A percentile compares a stretch with the other conserved stretches of the same genome.
phyloP scores from a whole-genome alignment of 305 asterid species.

The Fraxinus platypoda region DNA sequence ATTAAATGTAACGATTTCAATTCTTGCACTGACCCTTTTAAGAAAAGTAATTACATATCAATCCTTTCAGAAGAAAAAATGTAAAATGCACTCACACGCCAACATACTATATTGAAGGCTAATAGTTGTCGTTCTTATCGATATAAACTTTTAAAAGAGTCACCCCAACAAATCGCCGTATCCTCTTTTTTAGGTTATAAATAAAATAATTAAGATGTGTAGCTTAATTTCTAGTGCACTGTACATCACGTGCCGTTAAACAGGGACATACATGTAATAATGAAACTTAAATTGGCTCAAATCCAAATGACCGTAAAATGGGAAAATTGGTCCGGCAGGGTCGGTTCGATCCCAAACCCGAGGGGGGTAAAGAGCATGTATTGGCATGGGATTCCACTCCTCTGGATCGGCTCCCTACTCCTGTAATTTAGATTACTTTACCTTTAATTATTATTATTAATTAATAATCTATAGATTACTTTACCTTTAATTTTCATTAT shows the following conservation, averaged over 20 bases:
- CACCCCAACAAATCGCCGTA: neutral
- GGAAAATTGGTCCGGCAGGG: conserved; percentile 38
- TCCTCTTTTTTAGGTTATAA: neutral
- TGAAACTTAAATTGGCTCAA: conserved; percentile 25
- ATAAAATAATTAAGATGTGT: neutral
- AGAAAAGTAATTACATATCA: neutral
- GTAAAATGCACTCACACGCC: neutral
- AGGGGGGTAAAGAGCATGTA: conserved; percentile 15
- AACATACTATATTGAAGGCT: neutral
- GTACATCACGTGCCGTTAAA: neutral
- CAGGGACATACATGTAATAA: neutral
- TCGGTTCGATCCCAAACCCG: conserved; percentile 36
- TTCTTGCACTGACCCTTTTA: no score
- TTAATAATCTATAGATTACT: conserved; percentile 6
- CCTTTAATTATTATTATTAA: neutral
- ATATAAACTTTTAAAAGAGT: neutral
- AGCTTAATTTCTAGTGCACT: neutral
- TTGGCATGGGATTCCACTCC: conserved; percentile 26
- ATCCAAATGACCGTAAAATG: conserved; percentile 42
- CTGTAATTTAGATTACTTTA: conserved; percentile 24
- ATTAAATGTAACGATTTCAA: neutral
- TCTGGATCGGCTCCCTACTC: conserved; percentile 23
- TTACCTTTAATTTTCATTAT: neutral
- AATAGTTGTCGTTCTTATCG: neutral
- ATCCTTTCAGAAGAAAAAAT: no score